Evolutionary conservation across 768 basidiomycete species (phyloP).

Genomic region (Boletus coccyginus): DNA sequence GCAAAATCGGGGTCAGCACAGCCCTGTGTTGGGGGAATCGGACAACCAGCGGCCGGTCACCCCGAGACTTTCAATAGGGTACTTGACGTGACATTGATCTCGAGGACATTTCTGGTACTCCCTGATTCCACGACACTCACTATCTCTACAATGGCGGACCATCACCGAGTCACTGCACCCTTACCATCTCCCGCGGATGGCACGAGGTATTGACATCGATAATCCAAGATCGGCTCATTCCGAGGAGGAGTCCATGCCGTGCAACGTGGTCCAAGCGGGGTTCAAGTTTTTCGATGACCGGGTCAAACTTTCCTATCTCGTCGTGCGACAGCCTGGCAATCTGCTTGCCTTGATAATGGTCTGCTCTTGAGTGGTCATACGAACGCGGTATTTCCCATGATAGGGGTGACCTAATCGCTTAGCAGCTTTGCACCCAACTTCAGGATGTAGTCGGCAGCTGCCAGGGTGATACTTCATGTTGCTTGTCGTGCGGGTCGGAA

Average conservation of each 20-base stretch:
- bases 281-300: background rate
- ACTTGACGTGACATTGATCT: background rate
- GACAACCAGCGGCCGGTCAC: background rate
- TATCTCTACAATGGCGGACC: background rate
- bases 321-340: constrained; percentile 3
- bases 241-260: background rate
- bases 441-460: background rate
- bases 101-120: background rate
- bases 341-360: constrained; percentile 1
- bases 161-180: constrained; percentile 8
- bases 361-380: background rate
- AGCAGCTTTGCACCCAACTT: background rate
- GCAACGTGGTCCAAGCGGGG: constrained; percentile 10
- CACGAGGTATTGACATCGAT: constrained; percentile 2
- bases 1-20: background rate
- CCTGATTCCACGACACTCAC: background rate
- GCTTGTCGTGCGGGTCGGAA: background rate
- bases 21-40: background rate
- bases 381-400: constrained; percentile 3
- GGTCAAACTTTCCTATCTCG: constrained; percentile 13
- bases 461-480: background rate
- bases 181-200: constrained; percentile 3
- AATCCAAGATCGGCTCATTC: background rate
- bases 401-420: constrained; percentile 4
- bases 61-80: background rate